phyloP scores from a whole-genome alignment of 106 monocot species.

The Triglochin maritima region DNA sequence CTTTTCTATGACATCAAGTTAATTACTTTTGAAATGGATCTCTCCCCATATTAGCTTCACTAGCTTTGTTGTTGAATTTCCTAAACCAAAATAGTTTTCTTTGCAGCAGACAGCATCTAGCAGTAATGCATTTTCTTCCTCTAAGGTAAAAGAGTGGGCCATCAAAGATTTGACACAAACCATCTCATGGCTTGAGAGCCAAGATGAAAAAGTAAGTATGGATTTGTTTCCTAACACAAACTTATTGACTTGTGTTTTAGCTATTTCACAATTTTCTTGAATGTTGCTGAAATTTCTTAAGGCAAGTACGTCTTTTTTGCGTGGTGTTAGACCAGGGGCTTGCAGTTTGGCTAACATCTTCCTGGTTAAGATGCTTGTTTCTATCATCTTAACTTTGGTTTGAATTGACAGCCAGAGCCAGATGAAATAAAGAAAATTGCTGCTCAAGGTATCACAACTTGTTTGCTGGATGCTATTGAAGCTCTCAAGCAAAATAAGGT shows the following conservation, averaged over 20 bases:
- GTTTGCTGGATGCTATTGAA: conserved; percentile 87
- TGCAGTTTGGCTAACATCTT: background rate
- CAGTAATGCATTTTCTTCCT: conserved; percentile 29
- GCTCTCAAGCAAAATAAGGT: conserved; percentile 61
- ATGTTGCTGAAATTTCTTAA: background rate
- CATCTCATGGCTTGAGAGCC: conserved; percentile 73
- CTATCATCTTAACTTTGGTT: background rate
- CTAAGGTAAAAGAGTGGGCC: conserved; percentile 66
- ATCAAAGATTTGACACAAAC: conserved; percentile 50
- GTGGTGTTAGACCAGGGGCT: background rate
- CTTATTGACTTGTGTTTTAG: background rate
- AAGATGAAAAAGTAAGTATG: conserved; percentile 68
- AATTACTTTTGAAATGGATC: too few species aligned
- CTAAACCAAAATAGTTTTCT: background rate
- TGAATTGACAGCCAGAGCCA: conserved; percentile 49
- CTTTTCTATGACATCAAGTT: too few species aligned
- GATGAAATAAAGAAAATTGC: conserved; percentile 70
- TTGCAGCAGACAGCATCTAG: conserved; percentile 1
- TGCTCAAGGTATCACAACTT: conserved; percentile 82
- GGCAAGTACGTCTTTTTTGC: too few species aligned
- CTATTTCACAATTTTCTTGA: background rate
- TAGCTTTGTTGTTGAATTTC: background rate
- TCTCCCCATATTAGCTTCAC: too few species aligned
- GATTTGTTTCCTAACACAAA: background rate
- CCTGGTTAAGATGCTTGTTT: background rate